Evolutionary conservation across 1,284 basidiomycete species (phyloP), one percentile per base, ranked within the genome.

Genomic region (Cryptococcus sp.): DNA sequence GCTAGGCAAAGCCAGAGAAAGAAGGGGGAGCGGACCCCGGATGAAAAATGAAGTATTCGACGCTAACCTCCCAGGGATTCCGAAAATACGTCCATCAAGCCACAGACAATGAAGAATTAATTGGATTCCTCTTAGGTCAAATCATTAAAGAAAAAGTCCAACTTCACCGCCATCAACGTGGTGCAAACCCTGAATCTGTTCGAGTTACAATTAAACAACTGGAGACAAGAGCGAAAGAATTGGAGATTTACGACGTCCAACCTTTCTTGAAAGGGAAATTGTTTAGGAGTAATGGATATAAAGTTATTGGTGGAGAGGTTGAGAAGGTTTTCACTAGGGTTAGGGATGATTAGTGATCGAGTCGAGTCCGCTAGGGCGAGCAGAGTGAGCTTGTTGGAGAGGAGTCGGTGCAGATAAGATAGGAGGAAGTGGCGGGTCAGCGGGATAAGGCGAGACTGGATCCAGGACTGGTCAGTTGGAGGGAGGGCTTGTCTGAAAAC

Each of bases 11-110:
- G n/a, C n/a, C n/a, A n/a, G n/a, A n/a, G n/a, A n/a, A n/a, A n/a
- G n/a, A n/a, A n/a, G n/a, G n/a, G n/a, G n/a, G n/a, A n/a, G n/a
- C n/a, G n/a, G n/a, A n/a, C n/a, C n/a, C n/a, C n/a, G n/a, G n/a
- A n/a, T n/a, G n/a, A n/a, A n/a, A n/a, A n/a, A n/a, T n/a, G n/a
- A n/a, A n/a, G n/a, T n/a, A n/a, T n/a, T n/a, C n/a, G n/a, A n/a
- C n/a, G n/a, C n/a, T n/a, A n/a, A 44, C 34, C 28, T 31, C 52
- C 24, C 60, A 92, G 88, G 85, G 89, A 51, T 94, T 97, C 86
- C 83, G 94, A 57, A 98, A 98, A 76, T 99, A 99, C 72, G 82
- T 98, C 42, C 91, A 92, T 46, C 88, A 93, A 67, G 86, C 91
- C 13, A 85, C 85, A 53, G 96, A 99, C 70, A 86, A 94, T 74